These are phyloP conservation scores for Bolboschoenus planiculmis DNA, from an alignment of 176 grass and related monocot species.

Conservation along the genomic window DNA sequence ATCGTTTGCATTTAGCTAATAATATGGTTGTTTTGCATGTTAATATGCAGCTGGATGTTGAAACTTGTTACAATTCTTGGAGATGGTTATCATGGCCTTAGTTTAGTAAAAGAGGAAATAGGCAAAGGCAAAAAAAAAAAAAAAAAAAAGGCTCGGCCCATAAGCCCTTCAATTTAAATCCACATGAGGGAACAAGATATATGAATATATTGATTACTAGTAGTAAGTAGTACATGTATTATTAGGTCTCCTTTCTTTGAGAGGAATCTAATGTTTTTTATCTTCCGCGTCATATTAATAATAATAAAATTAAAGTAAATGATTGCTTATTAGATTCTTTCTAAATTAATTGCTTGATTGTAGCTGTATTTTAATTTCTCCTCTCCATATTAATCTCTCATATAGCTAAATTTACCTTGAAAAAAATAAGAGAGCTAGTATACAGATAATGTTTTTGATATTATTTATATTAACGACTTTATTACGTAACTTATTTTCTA, in stretches of 20 bases:
- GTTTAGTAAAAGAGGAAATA: not conserved
- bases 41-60: not conserved
- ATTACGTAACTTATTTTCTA: too few species aligned
- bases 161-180: not conserved
- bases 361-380: too few species aligned
- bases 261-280: too few species aligned
- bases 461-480: too few species aligned
- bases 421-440: too few species aligned
- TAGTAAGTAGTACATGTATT: not conserved
- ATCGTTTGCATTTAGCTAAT: not conserved
- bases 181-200: not conserved
- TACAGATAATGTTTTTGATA: too few species aligned
- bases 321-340: too few species aligned
- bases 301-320: too few species aligned
- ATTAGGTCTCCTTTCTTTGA: not conserved
- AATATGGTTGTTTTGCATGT: not conserved
- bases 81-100: not conserved
- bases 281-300: too few species aligned
- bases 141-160: constrained; percentile 13
- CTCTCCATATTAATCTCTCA: too few species aligned
- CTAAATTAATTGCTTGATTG: too few species aligned
- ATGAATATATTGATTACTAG: not conserved
- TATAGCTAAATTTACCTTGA: too few species aligned
- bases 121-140: not conserved
- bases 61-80: not conserved